Percentiles rank a stretch among this genome's conserved stretches.
These are phyloP conservation scores for Capsicum pubescens DNA, from an alignment of 257 asterid genomes.

Conservation along the genomic window DNA sequence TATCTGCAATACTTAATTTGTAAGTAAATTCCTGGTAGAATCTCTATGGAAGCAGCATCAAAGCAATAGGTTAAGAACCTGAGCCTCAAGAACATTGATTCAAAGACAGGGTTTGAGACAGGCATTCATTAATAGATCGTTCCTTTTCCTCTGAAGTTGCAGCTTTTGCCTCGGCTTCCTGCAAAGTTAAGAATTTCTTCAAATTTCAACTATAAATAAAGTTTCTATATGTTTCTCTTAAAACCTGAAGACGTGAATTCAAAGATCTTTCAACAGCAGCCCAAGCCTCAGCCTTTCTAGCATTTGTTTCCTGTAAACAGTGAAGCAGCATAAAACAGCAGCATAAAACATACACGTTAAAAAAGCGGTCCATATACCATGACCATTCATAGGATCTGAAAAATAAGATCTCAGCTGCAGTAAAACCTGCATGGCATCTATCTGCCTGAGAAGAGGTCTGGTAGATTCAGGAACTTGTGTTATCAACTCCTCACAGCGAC, in stretches of 20 bases:
- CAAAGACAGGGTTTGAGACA: constrained; percentile 93
- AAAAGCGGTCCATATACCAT: background rate
- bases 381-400: constrained; percentile 14
- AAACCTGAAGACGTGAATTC: constrained; percentile 94
- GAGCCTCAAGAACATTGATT: constrained; percentile 98
- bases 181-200: constrained; percentile 32
- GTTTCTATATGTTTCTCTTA: constrained; percentile 28
- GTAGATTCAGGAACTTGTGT: constrained; percentile 99
- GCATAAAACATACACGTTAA: constrained; percentile 16
- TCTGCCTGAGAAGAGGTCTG: constrained; percentile 98
- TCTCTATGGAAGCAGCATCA: constrained; percentile 20
- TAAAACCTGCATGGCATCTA: constrained; percentile 97
- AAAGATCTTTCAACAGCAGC: constrained; percentile 95
- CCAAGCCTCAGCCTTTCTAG: constrained; percentile 96
- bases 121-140: constrained; percentile 87
- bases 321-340: constrained; percentile 22
- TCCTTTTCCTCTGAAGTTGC: constrained; percentile 96
- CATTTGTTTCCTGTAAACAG: constrained; percentile 74
- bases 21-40: constrained; percentile 43
- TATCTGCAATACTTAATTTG: constrained; percentile 59
- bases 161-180: constrained; percentile 99
- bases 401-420: constrained; percentile 29
- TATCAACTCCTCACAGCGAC: constrained; percentile 97
- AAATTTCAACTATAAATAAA: constrained; percentile 22
- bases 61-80: constrained; percentile 55